Conservation (phyloP, 352 stramenopile genomes). For the Poterioochromonas sp. region DNA sequence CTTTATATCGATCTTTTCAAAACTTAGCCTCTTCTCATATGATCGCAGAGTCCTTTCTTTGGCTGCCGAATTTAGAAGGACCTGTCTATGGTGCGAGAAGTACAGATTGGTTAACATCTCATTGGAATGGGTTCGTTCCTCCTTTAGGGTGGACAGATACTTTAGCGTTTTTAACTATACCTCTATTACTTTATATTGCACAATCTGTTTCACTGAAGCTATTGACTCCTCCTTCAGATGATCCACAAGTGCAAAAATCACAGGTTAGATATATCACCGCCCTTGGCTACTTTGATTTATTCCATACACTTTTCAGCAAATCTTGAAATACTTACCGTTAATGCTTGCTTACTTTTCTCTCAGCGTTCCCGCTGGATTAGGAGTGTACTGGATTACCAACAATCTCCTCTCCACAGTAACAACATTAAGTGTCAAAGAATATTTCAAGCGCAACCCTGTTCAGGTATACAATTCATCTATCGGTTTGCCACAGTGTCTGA, state of each 20-base stretch:
- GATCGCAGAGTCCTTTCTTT: conserved; percentile 61
- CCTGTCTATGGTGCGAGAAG: conserved; percentile 57
- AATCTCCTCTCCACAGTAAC: conserved; percentile 57
- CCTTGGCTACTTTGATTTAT: not conserved
- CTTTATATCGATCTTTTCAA: conserved; percentile 66
- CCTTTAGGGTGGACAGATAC: conserved; percentile 66
- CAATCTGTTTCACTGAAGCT: conserved; percentile 67
- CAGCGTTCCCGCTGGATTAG: conserved; percentile 65
- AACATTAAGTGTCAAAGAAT: conserved; percentile 39
- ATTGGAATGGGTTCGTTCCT: conserved; percentile 55
- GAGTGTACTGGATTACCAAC: conserved; percentile 76
- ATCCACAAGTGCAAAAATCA: conserved; percentile 42
- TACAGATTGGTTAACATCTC: conserved; percentile 44
- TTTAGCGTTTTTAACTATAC: conserved; percentile 60
- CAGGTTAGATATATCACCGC: conserved; percentile 36
- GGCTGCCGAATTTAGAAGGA: conserved; percentile 67
- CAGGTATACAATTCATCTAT: not conserved
- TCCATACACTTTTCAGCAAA: conserved; percentile 35
- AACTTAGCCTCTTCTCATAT: conserved; percentile 54
- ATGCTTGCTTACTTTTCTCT: conserved; percentile 73
- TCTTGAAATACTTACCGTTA: conserved; percentile 67
- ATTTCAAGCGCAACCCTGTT: conserved; percentile 36
- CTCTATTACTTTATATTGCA: conserved; percentile 63
- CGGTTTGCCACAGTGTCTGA: not conserved
- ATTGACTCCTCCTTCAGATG: conserved; percentile 56